These are phyloP conservation scores for Neurospora sp. DNA, from an alignment of 2,329 filamentous ascomycete species.

Conservation along the genomic window DNA sequence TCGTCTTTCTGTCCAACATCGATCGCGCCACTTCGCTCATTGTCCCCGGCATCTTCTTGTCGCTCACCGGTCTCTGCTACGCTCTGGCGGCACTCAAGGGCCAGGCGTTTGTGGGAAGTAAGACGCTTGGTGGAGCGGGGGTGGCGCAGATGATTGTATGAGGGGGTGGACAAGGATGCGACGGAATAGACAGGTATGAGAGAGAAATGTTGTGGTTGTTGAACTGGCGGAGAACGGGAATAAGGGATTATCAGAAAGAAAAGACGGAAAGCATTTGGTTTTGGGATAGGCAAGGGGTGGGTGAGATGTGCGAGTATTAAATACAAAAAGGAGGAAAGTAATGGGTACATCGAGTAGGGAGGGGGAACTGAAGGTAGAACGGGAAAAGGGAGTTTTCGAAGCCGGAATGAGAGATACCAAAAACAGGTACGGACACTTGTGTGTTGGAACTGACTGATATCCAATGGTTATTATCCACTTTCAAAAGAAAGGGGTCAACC, in stretches of 20 bases:
- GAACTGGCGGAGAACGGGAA: too few relatives aligned
- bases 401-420: too few relatives aligned
- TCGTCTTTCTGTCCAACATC: slow-evolving; percentile 78
- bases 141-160: slow-evolving; percentile 94
- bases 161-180: too few relatives aligned
- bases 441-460: too few relatives aligned
- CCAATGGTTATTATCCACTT: too few relatives aligned
- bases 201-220: too few relatives aligned
- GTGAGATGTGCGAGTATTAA: neutral
- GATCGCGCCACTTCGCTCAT: slow-evolving; percentile 61
- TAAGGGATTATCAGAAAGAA: too few relatives aligned
- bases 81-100: slow-evolving; percentile 67
- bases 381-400: neutral
- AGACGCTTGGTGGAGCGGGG: slow-evolving; percentile 87
- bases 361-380: neutral
- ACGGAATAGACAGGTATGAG: too few relatives aligned
- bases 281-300: too few relatives aligned
- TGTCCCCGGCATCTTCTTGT: slow-evolving; percentile 72
- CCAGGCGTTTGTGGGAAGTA: slow-evolving; percentile 82
- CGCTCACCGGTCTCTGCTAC: slow-evolving; percentile 73
- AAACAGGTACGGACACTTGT: too few relatives aligned
- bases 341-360: neutral
- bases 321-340: slow-evolving; percentile 1
- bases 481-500: too few relatives aligned
- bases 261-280: too few relatives aligned